Conservation (phyloP, 805 yeast species). For the Kregervanrija delftensis region DNA sequence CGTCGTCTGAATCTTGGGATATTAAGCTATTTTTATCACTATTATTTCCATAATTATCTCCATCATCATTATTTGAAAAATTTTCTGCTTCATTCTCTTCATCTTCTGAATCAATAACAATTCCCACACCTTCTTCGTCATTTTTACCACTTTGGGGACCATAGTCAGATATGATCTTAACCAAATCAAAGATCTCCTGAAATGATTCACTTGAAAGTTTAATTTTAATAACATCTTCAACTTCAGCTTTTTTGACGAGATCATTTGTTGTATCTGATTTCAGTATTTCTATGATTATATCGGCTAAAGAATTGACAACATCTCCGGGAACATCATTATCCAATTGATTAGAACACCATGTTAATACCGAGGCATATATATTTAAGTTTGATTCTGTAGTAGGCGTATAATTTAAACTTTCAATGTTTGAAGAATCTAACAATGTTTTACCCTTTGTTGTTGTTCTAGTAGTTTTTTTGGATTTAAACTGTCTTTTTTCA, state of each 20-base stretch:
- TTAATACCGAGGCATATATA: constrained; percentile 49
- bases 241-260: constrained; percentile 36
- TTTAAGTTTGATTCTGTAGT: constrained; percentile 43
- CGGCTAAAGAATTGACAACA: constrained; percentile 64
- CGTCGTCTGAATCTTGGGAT: constrained; percentile 24
- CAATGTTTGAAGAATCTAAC: constrained; percentile 31
- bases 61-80: constrained; percentile 22
- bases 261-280: constrained; percentile 41
- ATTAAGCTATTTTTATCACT: constrained; percentile 17
- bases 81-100: constrained; percentile 25
- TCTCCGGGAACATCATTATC: constrained; percentile 74
- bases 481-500: constrained; percentile 6
- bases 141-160: constrained; percentile 15
- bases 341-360: constrained; percentile 49
- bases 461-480: constrained; percentile 3
- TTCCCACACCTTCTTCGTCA: constrained; percentile 31
- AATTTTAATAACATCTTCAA: constrained; percentile 43
- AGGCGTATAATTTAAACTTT: constrained; percentile 57
- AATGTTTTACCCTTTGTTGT: constrained; percentile 17
- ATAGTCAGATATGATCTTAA: constrained; percentile 47
- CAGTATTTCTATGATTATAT: constrained; percentile 49
- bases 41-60: constrained; percentile 8
- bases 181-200: constrained; percentile 38
- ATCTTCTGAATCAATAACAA: constrained; percentile 31
- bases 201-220: constrained; percentile 36